Base-by-base conservation (phyloP, 192 early-diverging fungal genomes). In the Backusella morwellensis region DNA sequence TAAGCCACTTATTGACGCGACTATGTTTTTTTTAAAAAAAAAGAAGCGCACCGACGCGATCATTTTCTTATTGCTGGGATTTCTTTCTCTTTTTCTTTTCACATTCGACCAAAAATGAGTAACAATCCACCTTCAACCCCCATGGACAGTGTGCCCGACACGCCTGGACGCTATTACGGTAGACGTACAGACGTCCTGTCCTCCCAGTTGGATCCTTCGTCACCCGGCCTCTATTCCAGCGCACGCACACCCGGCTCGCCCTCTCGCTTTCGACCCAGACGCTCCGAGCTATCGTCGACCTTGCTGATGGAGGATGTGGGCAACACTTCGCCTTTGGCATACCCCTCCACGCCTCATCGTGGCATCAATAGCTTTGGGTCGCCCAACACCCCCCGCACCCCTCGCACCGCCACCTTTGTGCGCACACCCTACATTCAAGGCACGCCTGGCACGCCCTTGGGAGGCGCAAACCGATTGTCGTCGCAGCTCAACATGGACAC, bases 291-390 rank as follows among this genome's bases (percentile, higher is more conserved):
- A 8, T 75, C 72, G 26, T 71, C 77, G 1, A 69, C 70, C 4
- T 67, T 75, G 14, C 75, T 81, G 21, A 68, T 56, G 29, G 68
- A 75, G 17, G 80, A 82, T 66, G 47, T 68, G 59, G 35, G 67
- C 23, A 41, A 69, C 5, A 72, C 77, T n/a, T 82, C 80, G 23
- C 80, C 80, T 19, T 66, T 82, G 14, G 42, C 59, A 19, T 82
- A 82, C n/a, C 80, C 80, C 17, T 75, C 76, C 0, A 82, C 80
- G 0, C 80, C 80, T 35, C 36, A 78, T 56, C 80, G 80, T 34
- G 56, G 47, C 6, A 52, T 72, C 63, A 70, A 41, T 11, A 44
- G 35, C 19, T 75, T 69, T 26, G 73, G 72, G 15, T 78, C 80
- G 11, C 73, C 76, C 19, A 35, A 40, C 14, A 81, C 80, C 29